A percentile compares a stretch with the other conserved stretches of the same genome.
These are phyloP conservation scores for Gillenia trifoliata DNA, from an alignment of 306 rosid genomes.

Conservation along the genomic window DNA sequence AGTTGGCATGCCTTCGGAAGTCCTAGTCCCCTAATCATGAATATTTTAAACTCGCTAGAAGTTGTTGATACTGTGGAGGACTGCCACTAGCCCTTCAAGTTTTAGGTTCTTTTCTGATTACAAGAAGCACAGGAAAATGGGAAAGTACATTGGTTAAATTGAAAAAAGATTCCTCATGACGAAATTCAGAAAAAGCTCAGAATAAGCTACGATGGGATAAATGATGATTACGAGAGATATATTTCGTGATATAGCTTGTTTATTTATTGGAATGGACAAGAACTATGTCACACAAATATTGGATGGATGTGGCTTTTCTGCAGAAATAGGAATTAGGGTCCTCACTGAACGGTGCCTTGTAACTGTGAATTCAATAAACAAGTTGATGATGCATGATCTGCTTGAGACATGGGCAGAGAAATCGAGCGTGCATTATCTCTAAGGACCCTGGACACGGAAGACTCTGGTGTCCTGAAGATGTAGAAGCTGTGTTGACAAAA, in stretches of 20 bases:
- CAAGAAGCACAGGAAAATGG: slow-evolving; percentile 22
- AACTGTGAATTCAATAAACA: not conserved
- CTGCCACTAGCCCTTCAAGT: slow-evolving; percentile 40
- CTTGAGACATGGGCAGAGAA: slow-evolving; percentile 45
- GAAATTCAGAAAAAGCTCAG: slow-evolving; percentile 14
- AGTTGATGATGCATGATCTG: slow-evolving; percentile 11
- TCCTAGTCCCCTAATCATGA: not conserved
- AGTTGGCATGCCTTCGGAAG: slow-evolving; percentile 33
- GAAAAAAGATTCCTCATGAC: slow-evolving; percentile 8
- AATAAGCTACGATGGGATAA: slow-evolving; percentile 24
- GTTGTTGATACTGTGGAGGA: slow-evolving; percentile 25
- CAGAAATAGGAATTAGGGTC: slow-evolving; percentile 26
- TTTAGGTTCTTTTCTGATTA: slow-evolving; percentile 23
- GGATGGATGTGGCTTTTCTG: slow-evolving; percentile 31
- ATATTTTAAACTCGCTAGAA: not conserved
- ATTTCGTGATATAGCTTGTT: slow-evolving; percentile 39
- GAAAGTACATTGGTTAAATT: slow-evolving; percentile 17
- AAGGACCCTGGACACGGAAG: slow-evolving; percentile 11
- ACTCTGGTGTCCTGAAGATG: not conserved
- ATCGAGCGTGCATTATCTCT: slow-evolving; percentile 15
- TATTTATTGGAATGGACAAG: slow-evolving; percentile 30
- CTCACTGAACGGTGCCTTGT: slow-evolving; percentile 30
- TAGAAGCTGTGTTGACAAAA: not conserved
- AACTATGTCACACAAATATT: slow-evolving; percentile 21
- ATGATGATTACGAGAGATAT: not conserved